Evolutionary conservation across 2,329 filamentous ascomycete species (phyloP).

Genomic region (Peltaster fructicola): DNA sequence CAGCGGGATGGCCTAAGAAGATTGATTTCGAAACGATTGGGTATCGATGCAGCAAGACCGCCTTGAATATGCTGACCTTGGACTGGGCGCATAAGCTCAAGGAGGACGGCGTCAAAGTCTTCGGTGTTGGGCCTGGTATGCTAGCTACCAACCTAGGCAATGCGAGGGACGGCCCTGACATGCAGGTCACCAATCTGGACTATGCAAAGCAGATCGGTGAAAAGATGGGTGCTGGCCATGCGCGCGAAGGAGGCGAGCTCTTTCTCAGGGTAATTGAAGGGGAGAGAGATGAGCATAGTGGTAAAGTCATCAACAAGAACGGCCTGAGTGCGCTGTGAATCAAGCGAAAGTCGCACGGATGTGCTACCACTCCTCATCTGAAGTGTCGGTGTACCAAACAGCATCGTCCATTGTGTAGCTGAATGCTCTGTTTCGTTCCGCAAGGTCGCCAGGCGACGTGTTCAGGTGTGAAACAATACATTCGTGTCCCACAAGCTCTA

Average conservation of each 20-base stretch:
- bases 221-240: too few species aligned
- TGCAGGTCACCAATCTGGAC: too few species aligned
- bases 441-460: slow-evolving; percentile 10
- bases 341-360: too few species aligned
- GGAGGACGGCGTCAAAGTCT: slow-evolving; percentile 27
- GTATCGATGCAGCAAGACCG: slow-evolving; percentile 24
- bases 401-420: slow-evolving; percentile 16
- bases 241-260: too few species aligned
- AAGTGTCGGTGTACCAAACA: slow-evolving; percentile 18
- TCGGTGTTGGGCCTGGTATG: slow-evolving; percentile 25
- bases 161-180: too few species aligned
- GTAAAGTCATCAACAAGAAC: too few species aligned
- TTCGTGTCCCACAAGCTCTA: slow-evolving; percentile 8
- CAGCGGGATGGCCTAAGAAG: slow-evolving; percentile 27
- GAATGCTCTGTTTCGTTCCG: slow-evolving; percentile 11
- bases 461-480: slow-evolving; percentile 7
- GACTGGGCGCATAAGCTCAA: slow-evolving; percentile 24
- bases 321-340: too few species aligned
- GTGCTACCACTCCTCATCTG: slow-evolving; percentile 18
- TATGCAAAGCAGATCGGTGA: too few species aligned
- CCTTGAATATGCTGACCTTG: slow-evolving; percentile 29
- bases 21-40: slow-evolving; percentile 9
- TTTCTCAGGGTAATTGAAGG: too few species aligned
- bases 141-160: slow-evolving; percentile 25
- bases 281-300: too few species aligned